A percentile compares a stretch with the other conserved stretches of the same genome.
Evolutionary conservation across 495 filamentous ascomycete species (phyloP).

Genomic region (Hamigera avellanea): DNA sequence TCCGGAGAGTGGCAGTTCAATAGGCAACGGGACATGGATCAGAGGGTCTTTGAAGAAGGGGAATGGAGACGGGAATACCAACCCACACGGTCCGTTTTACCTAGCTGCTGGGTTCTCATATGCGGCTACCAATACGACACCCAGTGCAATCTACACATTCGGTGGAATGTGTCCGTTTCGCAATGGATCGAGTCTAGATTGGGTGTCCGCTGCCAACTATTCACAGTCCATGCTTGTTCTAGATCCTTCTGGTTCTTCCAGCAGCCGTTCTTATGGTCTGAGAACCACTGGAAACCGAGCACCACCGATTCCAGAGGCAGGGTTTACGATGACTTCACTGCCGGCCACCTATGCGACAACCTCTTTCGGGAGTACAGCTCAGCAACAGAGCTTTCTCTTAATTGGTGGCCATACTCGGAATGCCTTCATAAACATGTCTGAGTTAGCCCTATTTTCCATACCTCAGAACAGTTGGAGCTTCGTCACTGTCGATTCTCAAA

Average conservation of each 20-base stretch:
- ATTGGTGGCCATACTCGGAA: slow-evolving; percentile 74
- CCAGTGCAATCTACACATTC: slow-evolving; percentile 56
- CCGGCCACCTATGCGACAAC: slow-evolving; percentile 48
- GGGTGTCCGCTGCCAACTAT: slow-evolving; percentile 59
- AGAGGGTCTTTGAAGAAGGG: slow-evolving; percentile 13
- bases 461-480: slow-evolving; percentile 84
- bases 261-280: slow-evolving; percentile 21
- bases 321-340: slow-evolving; percentile 70
- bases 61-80: slow-evolving; percentile 15
- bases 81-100: slow-evolving; percentile 46
- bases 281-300: slow-evolving; percentile 34
- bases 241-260: slow-evolving; percentile 11
- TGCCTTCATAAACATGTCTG: slow-evolving; percentile 90
- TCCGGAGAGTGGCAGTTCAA: slow-evolving; percentile 21
- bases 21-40: slow-evolving; percentile 47
- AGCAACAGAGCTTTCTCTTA: slow-evolving; percentile 66
- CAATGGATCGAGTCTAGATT: slow-evolving; percentile 29
- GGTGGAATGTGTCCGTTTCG: slow-evolving; percentile 76
- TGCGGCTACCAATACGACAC: slow-evolving; percentile 40
- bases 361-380: slow-evolving; percentile 37
- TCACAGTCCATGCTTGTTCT: slow-evolving; percentile 62
- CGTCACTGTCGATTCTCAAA: slow-evolving; percentile 44
- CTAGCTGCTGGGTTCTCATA: slow-evolving; percentile 58
- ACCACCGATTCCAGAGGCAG: slow-evolving; percentile 70
- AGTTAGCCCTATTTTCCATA: slow-evolving; percentile 74